A percentile compares a stretch with the other conserved stretches of the same genome.
Conservation (phyloP, 441 rosid genomes). For the Eutrema salsugineum region DNA sequence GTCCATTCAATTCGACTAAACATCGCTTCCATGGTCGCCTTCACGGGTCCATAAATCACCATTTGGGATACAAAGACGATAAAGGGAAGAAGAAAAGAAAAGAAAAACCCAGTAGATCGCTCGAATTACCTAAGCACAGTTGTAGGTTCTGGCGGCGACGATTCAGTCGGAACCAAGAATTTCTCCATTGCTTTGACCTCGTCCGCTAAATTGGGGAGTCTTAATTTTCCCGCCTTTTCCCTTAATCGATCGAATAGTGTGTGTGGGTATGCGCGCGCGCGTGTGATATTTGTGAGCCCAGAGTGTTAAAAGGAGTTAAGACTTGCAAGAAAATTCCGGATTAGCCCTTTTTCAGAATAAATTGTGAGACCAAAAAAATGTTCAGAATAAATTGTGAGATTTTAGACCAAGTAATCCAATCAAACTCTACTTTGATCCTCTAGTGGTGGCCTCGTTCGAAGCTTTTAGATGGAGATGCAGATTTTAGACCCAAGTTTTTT, state of each 20-base stretch:
- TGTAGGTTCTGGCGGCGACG: conserved; percentile 35
- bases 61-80: neutral
- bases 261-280: no score
- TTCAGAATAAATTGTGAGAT: no score
- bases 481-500: no score
- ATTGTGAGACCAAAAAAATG: no score
- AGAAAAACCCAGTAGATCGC: neutral
- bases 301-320: no score
- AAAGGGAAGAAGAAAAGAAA: neutral
- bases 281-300: neutral
- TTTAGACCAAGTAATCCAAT: no score
- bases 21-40: conserved; percentile 60
- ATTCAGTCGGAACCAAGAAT: conserved; percentile 33
- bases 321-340: no score
- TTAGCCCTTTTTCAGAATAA: no score
- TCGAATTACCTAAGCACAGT: conserved; percentile 27
- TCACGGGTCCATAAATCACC: neutral
- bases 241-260: no score
- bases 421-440: no score
- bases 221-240: neutral
- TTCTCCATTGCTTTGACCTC: conserved; percentile 38
- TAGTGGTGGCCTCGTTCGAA: no score
- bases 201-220: neutral
- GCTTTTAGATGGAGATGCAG: no score
- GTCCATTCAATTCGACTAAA: conserved; percentile 57